Conservation (phyloP, 1,284 basidiomycete genomes). For the Leccinum holopus region DNA sequence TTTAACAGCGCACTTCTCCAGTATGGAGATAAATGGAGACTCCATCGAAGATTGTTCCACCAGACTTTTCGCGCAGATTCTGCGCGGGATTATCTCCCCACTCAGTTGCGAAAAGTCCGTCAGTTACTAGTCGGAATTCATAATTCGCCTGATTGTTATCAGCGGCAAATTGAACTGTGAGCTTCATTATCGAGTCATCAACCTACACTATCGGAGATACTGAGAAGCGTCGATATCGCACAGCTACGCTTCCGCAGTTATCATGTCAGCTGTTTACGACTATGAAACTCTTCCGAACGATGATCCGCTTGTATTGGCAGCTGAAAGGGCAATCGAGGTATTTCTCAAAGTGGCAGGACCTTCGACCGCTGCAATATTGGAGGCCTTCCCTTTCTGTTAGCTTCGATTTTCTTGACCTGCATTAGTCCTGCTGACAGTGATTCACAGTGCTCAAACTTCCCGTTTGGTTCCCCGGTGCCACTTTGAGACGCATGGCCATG, state of each 20-base stretch:
- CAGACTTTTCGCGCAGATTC: conserved; percentile 34
- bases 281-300: conserved; percentile 31
- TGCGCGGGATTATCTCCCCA: conserved; percentile 24
- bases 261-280: conserved; percentile 37
- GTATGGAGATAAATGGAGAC: conserved; percentile 33
- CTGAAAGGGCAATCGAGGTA: conserved; percentile 31
- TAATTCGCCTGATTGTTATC: conserved; percentile 27
- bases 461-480: conserved; percentile 31
- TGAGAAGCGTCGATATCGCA: conserved; percentile 5
- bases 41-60: conserved; percentile 35
- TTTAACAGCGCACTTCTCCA: conserved; percentile 34
- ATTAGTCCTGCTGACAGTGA: conserved; percentile 16
- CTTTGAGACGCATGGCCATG: conserved; percentile 30
- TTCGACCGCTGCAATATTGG: conserved; percentile 29
- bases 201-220: neutral
- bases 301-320: conserved; percentile 30
- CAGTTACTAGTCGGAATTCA: conserved; percentile 25
- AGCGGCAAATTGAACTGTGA: conserved; percentile 34
- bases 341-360: conserved; percentile 30
- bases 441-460: conserved; percentile 31
- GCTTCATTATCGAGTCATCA: conserved; percentile 9
- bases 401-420: conserved; percentile 15
- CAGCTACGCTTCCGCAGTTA: conserved; percentile 34
- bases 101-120: conserved; percentile 32
- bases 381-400: conserved; percentile 36